Conservation (phyloP, 192 early-diverging fungal genomes). For the Umbelopsis ramanniana region DNA sequence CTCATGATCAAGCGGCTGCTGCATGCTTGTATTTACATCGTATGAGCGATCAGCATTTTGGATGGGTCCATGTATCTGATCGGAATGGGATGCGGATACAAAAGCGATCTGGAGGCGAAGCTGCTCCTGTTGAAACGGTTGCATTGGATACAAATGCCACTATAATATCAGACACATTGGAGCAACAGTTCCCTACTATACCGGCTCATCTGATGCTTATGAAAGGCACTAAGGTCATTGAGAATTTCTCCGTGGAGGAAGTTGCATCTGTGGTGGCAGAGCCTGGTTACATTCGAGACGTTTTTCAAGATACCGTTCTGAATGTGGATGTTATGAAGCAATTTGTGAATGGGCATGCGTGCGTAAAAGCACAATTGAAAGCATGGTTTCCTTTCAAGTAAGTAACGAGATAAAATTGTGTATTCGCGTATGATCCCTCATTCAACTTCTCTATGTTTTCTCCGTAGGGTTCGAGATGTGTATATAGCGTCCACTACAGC, state of each 20-base stretch:
- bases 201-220: conserved; percentile 35
- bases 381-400: conserved; percentile 56
- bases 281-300: conserved; percentile 37
- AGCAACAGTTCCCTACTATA: conserved; percentile 47
- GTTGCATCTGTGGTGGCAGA: conserved; percentile 50
- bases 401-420: not conserved
- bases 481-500: conserved; percentile 45
- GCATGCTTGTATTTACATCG: conserved; percentile 40
- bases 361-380: conserved; percentile 46
- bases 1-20: conserved; percentile 30
- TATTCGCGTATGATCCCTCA: not conserved
- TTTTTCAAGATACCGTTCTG: conserved; percentile 45
- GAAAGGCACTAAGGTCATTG: conserved; percentile 56
- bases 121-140: not conserved
- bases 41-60: conserved; percentile 45
- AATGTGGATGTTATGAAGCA: conserved; percentile 39
- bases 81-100: conserved; percentile 44
- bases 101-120: conserved; percentile 45
- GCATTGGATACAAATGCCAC: not conserved
- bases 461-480: conserved; percentile 46
- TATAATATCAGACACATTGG: not conserved
- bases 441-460: not conserved
- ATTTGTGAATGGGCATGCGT: conserved; percentile 46
- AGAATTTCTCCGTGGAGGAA: conserved; percentile 56
- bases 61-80: conserved; percentile 49